A percentile compares a stretch with the other conserved stretches of the same genome.
Conservation (phyloP, 73 alveolate species). For the Tetrahymena elliotti region DNA sequence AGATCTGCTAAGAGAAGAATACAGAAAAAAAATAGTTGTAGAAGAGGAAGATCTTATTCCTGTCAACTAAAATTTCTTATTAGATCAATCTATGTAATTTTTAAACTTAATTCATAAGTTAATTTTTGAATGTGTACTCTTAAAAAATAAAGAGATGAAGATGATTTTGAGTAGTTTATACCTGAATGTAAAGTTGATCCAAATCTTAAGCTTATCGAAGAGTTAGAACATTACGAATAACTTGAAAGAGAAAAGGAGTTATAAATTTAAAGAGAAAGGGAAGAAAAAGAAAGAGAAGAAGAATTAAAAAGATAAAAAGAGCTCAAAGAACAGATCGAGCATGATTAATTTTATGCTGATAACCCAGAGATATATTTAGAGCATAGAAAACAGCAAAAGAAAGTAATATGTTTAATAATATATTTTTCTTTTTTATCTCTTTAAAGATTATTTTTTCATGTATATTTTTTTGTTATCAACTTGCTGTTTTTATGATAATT, state of each 20-base stretch:
- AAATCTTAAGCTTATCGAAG: background rate
- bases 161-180: background rate
- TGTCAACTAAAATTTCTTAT: background rate
- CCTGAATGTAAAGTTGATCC: background rate
- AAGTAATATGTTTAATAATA: background rate
- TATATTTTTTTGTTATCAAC: background rate
- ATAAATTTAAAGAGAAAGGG: background rate
- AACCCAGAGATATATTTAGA: background rate
- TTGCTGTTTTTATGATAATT: background rate
- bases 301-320: background rate
- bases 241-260: background rate
- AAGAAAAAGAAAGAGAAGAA: background rate
- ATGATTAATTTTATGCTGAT: background rate
- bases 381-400: background rate
- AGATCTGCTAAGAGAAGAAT: background rate
- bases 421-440: too few relatives aligned
- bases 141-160: background rate
- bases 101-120: background rate
- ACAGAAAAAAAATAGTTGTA: background rate
- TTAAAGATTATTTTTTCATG: background rate
- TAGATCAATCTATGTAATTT: background rate
- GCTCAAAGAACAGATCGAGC: background rate
- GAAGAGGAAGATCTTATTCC: background rate
- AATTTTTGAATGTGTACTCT: too few relatives aligned
- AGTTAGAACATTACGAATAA: background rate